Evolutionary conservation across 129 eudicot species (phyloP).

Genomic region (Saussurea involucrata): DNA sequence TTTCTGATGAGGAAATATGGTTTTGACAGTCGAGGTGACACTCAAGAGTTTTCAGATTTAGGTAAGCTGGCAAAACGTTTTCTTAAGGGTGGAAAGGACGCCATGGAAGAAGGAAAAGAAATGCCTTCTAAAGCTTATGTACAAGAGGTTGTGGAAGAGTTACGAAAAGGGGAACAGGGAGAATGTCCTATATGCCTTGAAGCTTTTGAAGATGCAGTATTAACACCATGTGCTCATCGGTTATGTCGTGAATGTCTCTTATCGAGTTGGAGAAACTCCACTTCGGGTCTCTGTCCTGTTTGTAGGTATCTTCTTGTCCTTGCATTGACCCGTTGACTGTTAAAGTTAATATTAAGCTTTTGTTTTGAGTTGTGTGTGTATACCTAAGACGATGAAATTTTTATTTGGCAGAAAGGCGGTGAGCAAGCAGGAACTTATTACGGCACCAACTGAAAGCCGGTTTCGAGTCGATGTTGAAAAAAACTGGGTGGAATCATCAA

Average conservation of each 20-base stretch:
- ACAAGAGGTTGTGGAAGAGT: conserved; percentile 93
- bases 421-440: conserved; percentile 81
- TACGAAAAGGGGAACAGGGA: conserved; percentile 80
- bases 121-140: conserved; percentile 81
- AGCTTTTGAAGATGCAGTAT: conserved; percentile 98
- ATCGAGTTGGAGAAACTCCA: conserved; percentile 75
- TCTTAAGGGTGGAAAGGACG: conserved; percentile 61
- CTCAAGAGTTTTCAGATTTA: conserved; percentile 87
- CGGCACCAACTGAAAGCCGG: conserved; percentile 87
- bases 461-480: conserved; percentile 80
- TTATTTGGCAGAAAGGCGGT: conserved; percentile 55
- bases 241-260: conserved; percentile 92
- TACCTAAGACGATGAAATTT: neutral
- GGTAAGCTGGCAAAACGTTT: conserved; percentile 87
- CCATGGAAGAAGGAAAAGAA: conserved; percentile 49
- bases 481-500: conserved; percentile 93
- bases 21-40: conserved; percentile 84
- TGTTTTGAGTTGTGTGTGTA: neutral
- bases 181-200: conserved; percentile 98
- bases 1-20: conserved; percentile 14
- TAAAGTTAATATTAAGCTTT: neutral
- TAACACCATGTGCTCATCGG: conserved; percentile 98
- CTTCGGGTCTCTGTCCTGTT: conserved; percentile 89
- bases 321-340: neutral
- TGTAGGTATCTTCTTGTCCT: conserved; percentile 60